phyloP scores from a whole-genome alignment of 2,329 filamentous ascomycete genomes.

The Passalora sequoiae region DNA sequence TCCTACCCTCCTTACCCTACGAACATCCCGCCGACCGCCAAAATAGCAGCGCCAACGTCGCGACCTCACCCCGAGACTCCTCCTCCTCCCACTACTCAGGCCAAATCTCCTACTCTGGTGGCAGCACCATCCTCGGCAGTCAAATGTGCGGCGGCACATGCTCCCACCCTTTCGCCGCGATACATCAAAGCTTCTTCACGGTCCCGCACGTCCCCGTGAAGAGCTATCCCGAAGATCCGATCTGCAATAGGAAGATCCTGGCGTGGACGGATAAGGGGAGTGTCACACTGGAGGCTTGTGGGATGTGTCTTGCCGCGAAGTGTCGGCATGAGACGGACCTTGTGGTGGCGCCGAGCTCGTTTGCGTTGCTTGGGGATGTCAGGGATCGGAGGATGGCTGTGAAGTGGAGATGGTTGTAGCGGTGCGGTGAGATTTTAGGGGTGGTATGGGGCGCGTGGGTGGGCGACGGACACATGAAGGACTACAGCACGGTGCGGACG shows the following conservation, averaged over 20 bases:
- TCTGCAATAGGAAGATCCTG: not conserved
- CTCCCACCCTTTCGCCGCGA: not conserved
- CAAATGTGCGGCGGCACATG: slow-evolving; percentile 2
- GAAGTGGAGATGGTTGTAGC: slow-evolving; percentile 1
- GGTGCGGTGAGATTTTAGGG: not conserved
- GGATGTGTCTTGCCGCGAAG: not conserved
- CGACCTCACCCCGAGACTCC: not conserved
- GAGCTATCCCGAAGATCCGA: slow-evolving; percentile 1
- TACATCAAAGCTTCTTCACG: not conserved
- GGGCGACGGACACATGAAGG: no score
- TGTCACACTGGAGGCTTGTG: not conserved
- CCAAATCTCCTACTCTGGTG: not conserved
- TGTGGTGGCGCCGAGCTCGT: not conserved
- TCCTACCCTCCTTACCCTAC: no score
- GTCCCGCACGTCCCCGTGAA: not conserved
- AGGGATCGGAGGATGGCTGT: not conserved
- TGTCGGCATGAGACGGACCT: not conserved
- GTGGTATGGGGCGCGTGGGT: no score
- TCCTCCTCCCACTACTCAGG: not conserved
- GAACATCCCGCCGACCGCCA: no score
- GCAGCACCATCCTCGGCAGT: not conserved
- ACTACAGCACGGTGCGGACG: no score
- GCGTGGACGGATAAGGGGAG: slow-evolving; percentile 2
- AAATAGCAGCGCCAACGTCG: no score
- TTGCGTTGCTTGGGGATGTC: not conserved